These are phyloP conservation scores for Colletotrichum sidae DNA, from an alignment of 2,329 filamentous ascomycete genomes.

Conservation along the genomic window DNA sequence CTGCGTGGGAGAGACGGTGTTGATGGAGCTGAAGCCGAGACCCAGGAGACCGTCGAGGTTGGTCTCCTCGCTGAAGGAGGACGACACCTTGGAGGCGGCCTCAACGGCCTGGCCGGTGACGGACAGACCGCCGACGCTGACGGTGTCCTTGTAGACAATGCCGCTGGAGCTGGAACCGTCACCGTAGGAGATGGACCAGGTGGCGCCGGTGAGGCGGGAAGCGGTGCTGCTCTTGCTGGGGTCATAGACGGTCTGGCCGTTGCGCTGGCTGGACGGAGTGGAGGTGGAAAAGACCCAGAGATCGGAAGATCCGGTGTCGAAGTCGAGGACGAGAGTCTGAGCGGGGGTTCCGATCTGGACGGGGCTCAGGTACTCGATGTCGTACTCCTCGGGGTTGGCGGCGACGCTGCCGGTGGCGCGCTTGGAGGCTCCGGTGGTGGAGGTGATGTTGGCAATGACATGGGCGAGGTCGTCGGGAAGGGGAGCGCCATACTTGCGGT, in stretches of 20 bases:
- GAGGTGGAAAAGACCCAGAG: constrained; percentile 50
- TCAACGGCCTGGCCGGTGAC: constrained; percentile 47
- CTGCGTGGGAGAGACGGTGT: constrained; percentile 47
- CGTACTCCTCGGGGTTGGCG: constrained; percentile 44
- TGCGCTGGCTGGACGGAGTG: constrained; percentile 39
- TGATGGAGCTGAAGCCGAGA: constrained; percentile 67
- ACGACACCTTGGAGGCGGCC: constrained; percentile 43
- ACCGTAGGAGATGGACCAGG: constrained; percentile 48
- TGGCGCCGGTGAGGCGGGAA: constrained; percentile 41
- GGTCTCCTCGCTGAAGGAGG: constrained; percentile 41
- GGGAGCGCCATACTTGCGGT: constrained; percentile 51
- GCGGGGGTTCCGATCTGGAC: constrained; percentile 57
- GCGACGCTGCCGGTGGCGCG: constrained; percentile 46
- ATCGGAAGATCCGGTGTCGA: constrained; percentile 60
- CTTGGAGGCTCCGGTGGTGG: constrained; percentile 37
- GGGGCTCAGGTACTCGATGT: constrained; percentile 53
- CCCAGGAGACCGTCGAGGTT: constrained; percentile 72
- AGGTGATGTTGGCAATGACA: constrained; percentile 41
- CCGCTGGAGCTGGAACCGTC: constrained; percentile 47
- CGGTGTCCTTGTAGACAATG: constrained; percentile 46
- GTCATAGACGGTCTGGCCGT: constrained; percentile 46
- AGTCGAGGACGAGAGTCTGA: constrained; percentile 56
- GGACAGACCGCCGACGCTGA: constrained; percentile 45
- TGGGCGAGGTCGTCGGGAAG: constrained; percentile 44
- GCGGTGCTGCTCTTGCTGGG: constrained; percentile 45